Conservation (phyloP, 78 protist species). For the Protostelium mycophagum region DNA sequence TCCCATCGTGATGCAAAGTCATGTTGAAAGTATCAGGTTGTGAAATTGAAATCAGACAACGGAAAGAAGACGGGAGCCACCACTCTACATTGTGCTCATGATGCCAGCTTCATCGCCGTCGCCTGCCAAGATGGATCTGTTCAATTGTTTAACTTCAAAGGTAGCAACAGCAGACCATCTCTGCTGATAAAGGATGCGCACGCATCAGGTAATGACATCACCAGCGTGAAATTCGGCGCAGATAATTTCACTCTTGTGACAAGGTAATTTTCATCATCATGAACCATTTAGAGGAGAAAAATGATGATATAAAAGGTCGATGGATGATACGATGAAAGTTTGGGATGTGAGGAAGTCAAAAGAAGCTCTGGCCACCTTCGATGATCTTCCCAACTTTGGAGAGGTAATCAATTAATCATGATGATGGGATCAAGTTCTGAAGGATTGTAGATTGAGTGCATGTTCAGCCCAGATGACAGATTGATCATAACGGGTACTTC, state of each 20-base stretch:
- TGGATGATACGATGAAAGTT: constrained; percentile 59
- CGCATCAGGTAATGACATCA: constrained; percentile 3
- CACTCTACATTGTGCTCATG: constrained; percentile 16
- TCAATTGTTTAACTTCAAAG: not conserved
- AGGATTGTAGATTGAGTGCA: constrained; percentile 14
- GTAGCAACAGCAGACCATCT: constrained; percentile 5
- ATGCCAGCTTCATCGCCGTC: constrained; percentile 35
- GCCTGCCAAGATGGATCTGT: constrained; percentile 43
- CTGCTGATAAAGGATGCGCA: constrained; percentile 32
- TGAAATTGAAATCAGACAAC: constrained; percentile 17
- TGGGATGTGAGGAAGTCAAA: constrained; percentile 54
- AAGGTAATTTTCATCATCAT: no score
- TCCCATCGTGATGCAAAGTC: no score
- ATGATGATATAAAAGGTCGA: constrained; percentile 3
- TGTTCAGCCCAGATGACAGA: constrained; percentile 49
- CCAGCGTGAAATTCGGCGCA: constrained; percentile 22
- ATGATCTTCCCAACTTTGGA: constrained; percentile 6
- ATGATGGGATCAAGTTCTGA: not conserved
- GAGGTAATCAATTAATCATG: not conserved
- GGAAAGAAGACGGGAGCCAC: constrained; percentile 29
- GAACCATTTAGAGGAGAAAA: not conserved
- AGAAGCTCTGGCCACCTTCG: constrained; percentile 17
- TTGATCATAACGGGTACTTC: constrained; percentile 65
- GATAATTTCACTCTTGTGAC: constrained; percentile 29
- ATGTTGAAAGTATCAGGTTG: no score